Conservation (phyloP, 1,284 basidiomycete species). For the Ganoderma resinaceum region DNA sequence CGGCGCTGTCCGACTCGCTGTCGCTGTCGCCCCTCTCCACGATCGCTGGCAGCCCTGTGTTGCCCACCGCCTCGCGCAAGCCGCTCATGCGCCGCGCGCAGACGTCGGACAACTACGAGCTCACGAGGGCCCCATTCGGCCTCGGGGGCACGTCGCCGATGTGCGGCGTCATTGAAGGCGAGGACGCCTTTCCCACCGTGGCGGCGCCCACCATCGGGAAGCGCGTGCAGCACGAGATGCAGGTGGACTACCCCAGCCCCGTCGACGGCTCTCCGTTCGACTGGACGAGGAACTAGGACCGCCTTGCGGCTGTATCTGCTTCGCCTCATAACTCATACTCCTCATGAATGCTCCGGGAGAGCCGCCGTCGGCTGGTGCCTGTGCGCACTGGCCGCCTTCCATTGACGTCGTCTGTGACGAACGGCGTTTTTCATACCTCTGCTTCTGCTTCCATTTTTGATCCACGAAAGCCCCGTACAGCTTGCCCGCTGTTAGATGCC, state of each 20-base stretch:
- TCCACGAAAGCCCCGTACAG: background rate
- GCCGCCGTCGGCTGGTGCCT: background rate
- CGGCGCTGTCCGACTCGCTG: conserved; percentile 22
- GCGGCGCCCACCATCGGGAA: conserved; percentile 17
- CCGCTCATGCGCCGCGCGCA: conserved; percentile 34
- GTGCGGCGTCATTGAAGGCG: conserved; percentile 25
- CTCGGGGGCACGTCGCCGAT: conserved; percentile 28
- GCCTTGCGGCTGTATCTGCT: background rate
- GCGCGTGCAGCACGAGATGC: conserved; percentile 25
- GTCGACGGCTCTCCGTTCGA: conserved; percentile 31
- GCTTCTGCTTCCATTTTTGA: background rate
- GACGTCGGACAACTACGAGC: conserved; percentile 34
- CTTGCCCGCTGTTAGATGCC: background rate
- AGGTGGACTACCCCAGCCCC: conserved; percentile 39
- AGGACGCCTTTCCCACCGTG: conserved; percentile 22
- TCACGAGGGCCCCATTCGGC: conserved; percentile 23
- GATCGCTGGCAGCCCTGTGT: conserved; percentile 20
- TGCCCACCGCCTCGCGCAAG: conserved; percentile 30
- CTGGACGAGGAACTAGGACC: conserved; percentile 16
- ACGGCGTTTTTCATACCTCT: background rate
- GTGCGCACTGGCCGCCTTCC: background rate
- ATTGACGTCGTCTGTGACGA: background rate
- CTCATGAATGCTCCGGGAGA: conserved; percentile 3
- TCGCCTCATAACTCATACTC: background rate
- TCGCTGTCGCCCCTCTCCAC: conserved; percentile 27